Base-by-base conservation (phyloP, 1,139 yeast species). In the Candida sojae region DNA sequence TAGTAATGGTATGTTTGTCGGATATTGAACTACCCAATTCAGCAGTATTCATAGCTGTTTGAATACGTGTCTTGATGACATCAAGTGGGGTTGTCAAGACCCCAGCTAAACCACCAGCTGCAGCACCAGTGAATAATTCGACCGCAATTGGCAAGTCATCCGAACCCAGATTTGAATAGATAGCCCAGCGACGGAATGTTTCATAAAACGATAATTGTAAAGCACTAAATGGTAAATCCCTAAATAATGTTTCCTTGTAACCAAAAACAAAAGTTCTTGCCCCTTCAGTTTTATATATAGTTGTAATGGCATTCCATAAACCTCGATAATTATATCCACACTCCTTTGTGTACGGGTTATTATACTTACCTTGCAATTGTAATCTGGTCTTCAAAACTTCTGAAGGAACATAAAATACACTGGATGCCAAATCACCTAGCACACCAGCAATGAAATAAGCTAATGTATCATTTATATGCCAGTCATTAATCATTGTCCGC, bases 41-140 rank as follows among this genome's bases (percentile, higher is more conserved):
- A 1, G 53, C 23, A 2, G 61, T 48, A 39, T 58, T 57, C 10
- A 73, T 67, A 10, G 75, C 66, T 0, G 98, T 92, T 67, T 92
- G 99, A 44, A 90, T 83, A 57, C 98, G 77, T 1, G 99, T 93
- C 67, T 93, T 93, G 45, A 95, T 86, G 31, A 93, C 99, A 61
- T 93, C 99, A 53, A 91, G 70, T 0, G 96, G 96, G 0, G 96
- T 88, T 1, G 96, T 88, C 43, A 76, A 59, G 0, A 83, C 80
- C 1, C 99, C 99, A 0, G 99, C 96, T 37, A 92, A 71, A 1
- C 97, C 98, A 55, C 99, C 99, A 1, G 99, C 99, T 0, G 90
- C 83, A 0, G 97, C 98, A 48, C 99, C 99, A 0, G 97, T 90
- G 12, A 79, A 57, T 34, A 93, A 70, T 66, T 93, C 99, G 30